A percentile compares a stretch with the other conserved stretches of the same genome.
Evolutionary conservation across 768 basidiomycete genomes (phyloP).

Genomic region (Sutorius australiensis): DNA sequence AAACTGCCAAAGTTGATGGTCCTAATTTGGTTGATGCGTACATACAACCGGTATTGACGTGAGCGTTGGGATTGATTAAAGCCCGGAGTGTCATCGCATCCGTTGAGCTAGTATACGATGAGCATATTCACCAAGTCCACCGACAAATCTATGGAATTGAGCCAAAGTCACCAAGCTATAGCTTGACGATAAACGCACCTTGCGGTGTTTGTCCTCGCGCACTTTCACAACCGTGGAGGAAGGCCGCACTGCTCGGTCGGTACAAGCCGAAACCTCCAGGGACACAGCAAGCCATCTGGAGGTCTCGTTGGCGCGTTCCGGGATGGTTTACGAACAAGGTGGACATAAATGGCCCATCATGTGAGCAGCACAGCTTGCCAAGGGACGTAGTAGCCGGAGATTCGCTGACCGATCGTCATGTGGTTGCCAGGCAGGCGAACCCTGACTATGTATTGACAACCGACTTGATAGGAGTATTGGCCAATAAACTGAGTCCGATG

Average conservation of each 20-base stretch:
- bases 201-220: not conserved
- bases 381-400: slow-evolving; percentile 9
- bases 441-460: not conserved
- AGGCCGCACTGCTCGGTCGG: not conserved
- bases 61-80: not conserved
- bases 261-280: not conserved
- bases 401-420: not conserved
- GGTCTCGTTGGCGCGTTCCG: not conserved
- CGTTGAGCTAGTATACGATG: not conserved
- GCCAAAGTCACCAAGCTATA: no score
- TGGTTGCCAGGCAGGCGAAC: not conserved
- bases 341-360: not conserved
- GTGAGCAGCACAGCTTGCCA: slow-evolving; percentile 20
- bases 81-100: not conserved
- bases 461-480: not conserved
- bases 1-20: not conserved
- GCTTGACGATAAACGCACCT: not conserved
- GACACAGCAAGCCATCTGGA: not conserved
- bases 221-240: not conserved
- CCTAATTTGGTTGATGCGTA: not conserved
- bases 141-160: no score
- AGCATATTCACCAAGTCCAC: not conserved
- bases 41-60: not conserved
- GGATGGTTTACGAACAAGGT: not conserved
- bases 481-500: not conserved